Conservation (phyloP, 192 early-diverging fungal genomes). For the Obelidium mucronatum region DNA sequence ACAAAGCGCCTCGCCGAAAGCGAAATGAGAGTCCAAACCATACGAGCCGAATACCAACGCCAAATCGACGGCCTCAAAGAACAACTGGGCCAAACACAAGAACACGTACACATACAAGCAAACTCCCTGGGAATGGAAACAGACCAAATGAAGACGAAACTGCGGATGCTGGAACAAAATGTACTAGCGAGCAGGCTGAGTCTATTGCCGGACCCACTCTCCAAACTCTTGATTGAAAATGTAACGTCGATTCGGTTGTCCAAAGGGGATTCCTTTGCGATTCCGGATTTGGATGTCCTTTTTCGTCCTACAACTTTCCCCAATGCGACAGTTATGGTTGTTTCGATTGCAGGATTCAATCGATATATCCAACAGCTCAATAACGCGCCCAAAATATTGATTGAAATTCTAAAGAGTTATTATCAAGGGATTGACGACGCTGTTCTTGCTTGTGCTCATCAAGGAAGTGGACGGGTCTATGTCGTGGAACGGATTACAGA, state of each 20-base stretch:
- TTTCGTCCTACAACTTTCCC: constrained; percentile 14
- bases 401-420: constrained; percentile 19
- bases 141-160: neutral
- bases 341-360: constrained; percentile 37
- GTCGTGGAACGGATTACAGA: constrained; percentile 27
- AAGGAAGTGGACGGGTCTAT: constrained; percentile 1
- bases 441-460: neutral
- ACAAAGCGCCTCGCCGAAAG: constrained; percentile 15
- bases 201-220: constrained; percentile 16
- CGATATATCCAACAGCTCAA: constrained; percentile 31
- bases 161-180: neutral
- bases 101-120: neutral
- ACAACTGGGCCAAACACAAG: neutral
- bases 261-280: neutral
- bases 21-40: neutral
- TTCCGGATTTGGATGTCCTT: constrained; percentile 1
- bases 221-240: neutral
- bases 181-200: neutral
- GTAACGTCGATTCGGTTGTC: neutral
- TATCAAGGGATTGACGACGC: constrained; percentile 26
- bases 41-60: constrained; percentile 7
- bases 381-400: constrained; percentile 5
- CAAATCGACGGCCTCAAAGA: constrained; percentile 15
- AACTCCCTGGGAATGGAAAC: neutral
- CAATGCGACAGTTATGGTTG: constrained; percentile 22